Evolutionary conservation across 495 filamentous ascomycete species (phyloP).

Genomic region (Trichoderma orchidacearum): DNA sequence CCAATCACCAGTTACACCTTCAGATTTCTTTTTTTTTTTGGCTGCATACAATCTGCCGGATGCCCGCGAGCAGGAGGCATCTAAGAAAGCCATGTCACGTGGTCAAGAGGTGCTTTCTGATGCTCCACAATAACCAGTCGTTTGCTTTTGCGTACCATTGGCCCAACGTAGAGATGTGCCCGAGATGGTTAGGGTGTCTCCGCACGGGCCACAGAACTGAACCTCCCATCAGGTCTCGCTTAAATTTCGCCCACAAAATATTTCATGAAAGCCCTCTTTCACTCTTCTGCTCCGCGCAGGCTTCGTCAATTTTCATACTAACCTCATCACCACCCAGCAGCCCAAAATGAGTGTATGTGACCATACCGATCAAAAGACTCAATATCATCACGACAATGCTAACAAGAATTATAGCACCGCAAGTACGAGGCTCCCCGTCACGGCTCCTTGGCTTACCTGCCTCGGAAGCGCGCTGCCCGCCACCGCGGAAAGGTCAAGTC

Average conservation of each 20-base stretch:
- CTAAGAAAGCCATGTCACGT: neutral
- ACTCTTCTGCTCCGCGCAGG: neutral
- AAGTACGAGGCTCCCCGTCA: conserved; percentile 91
- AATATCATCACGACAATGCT: neutral
- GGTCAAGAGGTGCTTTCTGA: neutral
- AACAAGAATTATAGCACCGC: conserved; percentile 42
- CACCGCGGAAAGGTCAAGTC: conserved; percentile 98
- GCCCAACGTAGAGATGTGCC: neutral
- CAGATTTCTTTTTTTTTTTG: neutral
- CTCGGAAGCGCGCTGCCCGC: conserved; percentile 89
- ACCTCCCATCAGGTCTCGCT: neutral
- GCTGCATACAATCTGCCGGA: no score
- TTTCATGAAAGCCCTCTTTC: neutral
- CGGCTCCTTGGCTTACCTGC: conserved; percentile 94
- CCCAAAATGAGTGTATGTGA: conserved; percentile 3
- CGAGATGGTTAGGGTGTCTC: neutral
- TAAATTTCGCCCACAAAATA: conserved; percentile 4
- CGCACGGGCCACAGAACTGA: neutral
- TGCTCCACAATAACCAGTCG: neutral
- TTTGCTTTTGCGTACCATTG: no score
- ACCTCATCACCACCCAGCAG: conserved; percentile 2
- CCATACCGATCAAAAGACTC: neutral
- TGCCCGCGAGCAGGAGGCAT: no score
- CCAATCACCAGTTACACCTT: no score
- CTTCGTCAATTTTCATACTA: conserved; percentile 2